A percentile compares a stretch with the other conserved stretches of the same genome.
These are phyloP conservation scores for Neonectria ditissima DNA, from an alignment of 2,329 filamentous ascomycete genomes.

Conservation along the genomic window DNA sequence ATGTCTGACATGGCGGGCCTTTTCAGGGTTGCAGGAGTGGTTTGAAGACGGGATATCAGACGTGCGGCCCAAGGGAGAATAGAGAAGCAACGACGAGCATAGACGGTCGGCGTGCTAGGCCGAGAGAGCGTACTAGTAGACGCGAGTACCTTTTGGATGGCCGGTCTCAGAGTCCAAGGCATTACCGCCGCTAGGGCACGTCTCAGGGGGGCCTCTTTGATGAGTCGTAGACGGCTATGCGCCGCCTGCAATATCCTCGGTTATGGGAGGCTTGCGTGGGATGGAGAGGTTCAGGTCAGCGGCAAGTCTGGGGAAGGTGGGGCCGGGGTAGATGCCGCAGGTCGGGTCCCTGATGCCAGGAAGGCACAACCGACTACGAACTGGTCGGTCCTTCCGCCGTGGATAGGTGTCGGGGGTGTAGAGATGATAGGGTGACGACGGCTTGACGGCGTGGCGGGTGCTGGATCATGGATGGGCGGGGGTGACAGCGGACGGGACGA, in stretches of 20 bases:
- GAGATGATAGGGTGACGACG: not conserved
- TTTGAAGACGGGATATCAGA: not conserved
- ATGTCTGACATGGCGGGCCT: conserved; percentile 30
- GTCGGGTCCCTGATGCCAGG: not conserved
- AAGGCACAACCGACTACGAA: conserved; percentile 1
- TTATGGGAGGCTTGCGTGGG: conserved; percentile 17
- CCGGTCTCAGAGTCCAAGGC: not conserved
- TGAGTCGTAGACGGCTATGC: conserved; percentile 14
- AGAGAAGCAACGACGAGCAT: conserved; percentile 7
- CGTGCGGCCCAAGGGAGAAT: conserved; percentile 8
- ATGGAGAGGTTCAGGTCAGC: conserved; percentile 7
- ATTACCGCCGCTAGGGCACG: conserved; percentile 10
- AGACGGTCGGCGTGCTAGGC: conserved; percentile 1
- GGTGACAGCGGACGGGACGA: not conserved
- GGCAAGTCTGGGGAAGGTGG: not conserved
- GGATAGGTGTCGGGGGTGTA: not conserved
- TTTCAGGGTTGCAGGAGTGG: not conserved
- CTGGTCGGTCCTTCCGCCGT: conserved; percentile 5
- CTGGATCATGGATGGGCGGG: too few relatives aligned
- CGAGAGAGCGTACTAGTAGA: conserved; percentile 6
- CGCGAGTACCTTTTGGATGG: conserved; percentile 9
- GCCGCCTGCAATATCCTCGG: conserved; percentile 19
- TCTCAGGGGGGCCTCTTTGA: conserved; percentile 2
- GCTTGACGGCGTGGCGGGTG: not conserved
- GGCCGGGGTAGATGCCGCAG: not conserved